Base-by-base conservation (phyloP, 2,329 filamentous ascomycete genomes). In the Hypoxylon sp. region DNA sequence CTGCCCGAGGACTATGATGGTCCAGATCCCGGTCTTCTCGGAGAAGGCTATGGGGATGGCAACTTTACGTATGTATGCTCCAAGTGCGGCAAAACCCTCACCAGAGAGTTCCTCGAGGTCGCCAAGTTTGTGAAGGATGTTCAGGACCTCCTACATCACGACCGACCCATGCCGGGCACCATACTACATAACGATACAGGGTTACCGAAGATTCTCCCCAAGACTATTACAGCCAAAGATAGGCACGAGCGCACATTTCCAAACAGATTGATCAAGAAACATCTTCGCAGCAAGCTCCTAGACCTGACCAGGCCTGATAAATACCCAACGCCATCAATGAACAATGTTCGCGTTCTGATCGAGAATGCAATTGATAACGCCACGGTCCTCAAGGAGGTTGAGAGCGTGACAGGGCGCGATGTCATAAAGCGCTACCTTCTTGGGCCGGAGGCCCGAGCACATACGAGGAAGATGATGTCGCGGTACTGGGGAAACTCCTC, bases 401-500 rank as follows among this genome's bases (percentile, higher is more conserved):
- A 86, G 60, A 65, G 70, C 13, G 68, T 75, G 17, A 65, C 59
- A 3, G 46, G 65, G 3, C 64, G 71, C 13, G 70, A 73, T 5
- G 62, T 61, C 4, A 48, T 72, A 22, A 72, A 64, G 17, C 68
- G 70, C 1, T 78, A 76, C 26, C 68, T 42, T n/a, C 60, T 77
- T 3, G 71, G 58, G 1, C 31, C 57, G 24, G 69, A 74, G 5
- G 78, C 83, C 24, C 78, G 81, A 5, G 71, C 88, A 4, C 81
- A 84, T 0, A 80, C 89, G 3, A 85, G 90, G 13, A 88, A 87
- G 76, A 91, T 92, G 88, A 91, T 93, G 88, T 85, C 84, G 22
- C 83, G 87, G 1, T 93, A 93, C 75, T 92, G 90, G 89, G 85
- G 88, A 22, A 93, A 93, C 74, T 82, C 81, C n/a, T 87, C 86